Evolutionary conservation across 805 yeast species (phyloP).

Genomic region (Spathaspora arborariae): DNA sequence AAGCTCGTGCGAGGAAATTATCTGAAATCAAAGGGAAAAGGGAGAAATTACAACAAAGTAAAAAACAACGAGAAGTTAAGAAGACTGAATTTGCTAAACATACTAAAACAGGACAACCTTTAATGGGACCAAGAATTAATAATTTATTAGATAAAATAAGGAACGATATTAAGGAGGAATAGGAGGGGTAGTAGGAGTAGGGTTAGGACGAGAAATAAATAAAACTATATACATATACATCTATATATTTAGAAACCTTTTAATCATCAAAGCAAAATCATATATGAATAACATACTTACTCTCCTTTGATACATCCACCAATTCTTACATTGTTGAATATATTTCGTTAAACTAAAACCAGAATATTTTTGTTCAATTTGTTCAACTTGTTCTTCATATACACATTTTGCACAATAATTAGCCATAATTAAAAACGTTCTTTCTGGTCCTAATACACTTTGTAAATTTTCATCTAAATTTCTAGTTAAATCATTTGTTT

Average conservation of each 20-base stretch:
- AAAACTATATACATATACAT: constrained; percentile 1
- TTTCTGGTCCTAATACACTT: constrained; percentile 80
- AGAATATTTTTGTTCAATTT: constrained; percentile 14
- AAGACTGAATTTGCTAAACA: constrained; percentile 40
- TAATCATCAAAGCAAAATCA: constrained; percentile 27
- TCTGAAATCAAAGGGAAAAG: constrained; percentile 36
- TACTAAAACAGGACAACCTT: constrained; percentile 77
- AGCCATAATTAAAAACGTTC: constrained; percentile 87
- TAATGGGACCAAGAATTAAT: constrained; percentile 85
- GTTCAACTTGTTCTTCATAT: constrained; percentile 59
- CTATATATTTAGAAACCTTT: constrained; percentile 1
- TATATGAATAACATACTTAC: constrained; percentile 28
- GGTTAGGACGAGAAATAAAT: too few species aligned
- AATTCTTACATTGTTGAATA: constrained; percentile 15
- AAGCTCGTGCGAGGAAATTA: constrained; percentile 36
- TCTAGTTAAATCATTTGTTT: constrained; percentile 91
- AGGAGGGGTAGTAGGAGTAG: too few species aligned
- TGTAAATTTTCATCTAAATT: constrained; percentile 79
- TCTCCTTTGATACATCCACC: constrained; percentile 34
- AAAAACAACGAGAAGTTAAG: constrained; percentile 40
- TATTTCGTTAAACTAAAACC: constrained; percentile 12
- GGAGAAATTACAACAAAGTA: constrained; percentile 30
- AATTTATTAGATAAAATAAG: constrained; percentile 74
- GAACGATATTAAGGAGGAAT: constrained; percentile 28
- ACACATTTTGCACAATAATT: constrained; percentile 82